These are phyloP conservation scores for Coemansia sp. DNA, from an alignment of 192 early-diverging fungal species.

Conservation along the genomic window DNA sequence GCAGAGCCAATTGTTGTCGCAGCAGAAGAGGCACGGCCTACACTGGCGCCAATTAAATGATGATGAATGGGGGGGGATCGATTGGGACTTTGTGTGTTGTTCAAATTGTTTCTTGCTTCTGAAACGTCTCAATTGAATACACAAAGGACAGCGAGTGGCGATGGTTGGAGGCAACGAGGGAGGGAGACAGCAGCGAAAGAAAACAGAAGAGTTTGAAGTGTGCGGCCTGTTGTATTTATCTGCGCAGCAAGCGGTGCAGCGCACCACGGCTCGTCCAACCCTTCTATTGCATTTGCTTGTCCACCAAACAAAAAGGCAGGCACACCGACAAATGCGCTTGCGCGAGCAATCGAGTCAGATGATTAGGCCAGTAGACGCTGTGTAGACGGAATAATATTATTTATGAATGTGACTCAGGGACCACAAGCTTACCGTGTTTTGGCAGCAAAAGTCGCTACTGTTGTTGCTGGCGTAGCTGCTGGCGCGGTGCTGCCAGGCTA, in stretches of 20 bases:
- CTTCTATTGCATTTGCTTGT: background rate
- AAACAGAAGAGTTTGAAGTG: background rate
- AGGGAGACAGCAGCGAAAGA: background rate
- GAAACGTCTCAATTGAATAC: too few relatives aligned
- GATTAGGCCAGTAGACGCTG: background rate
- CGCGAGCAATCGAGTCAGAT: background rate
- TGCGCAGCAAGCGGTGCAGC: background rate
- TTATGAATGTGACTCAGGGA: background rate
- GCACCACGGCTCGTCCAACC: background rate
- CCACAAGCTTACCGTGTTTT: background rate
- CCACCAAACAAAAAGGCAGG: slow-evolving; percentile 3
- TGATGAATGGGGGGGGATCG: slow-evolving; percentile 2
- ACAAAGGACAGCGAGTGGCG: background rate
- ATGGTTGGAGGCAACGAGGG: background rate
- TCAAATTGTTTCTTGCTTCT: too few relatives aligned
- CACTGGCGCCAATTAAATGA: background rate
- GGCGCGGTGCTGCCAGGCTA: background rate
- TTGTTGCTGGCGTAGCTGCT: background rate
- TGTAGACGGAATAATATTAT: background rate
- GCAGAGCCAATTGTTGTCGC: background rate
- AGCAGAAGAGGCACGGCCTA: background rate
- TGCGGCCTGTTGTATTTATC: background rate
- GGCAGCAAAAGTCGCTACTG: background rate
- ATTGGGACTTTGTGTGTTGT: too few relatives aligned
- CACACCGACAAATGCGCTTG: background rate